Base-by-base conservation (phyloP, 306 rosid genomes). In the Macrotyloma uniflorum region DNA sequence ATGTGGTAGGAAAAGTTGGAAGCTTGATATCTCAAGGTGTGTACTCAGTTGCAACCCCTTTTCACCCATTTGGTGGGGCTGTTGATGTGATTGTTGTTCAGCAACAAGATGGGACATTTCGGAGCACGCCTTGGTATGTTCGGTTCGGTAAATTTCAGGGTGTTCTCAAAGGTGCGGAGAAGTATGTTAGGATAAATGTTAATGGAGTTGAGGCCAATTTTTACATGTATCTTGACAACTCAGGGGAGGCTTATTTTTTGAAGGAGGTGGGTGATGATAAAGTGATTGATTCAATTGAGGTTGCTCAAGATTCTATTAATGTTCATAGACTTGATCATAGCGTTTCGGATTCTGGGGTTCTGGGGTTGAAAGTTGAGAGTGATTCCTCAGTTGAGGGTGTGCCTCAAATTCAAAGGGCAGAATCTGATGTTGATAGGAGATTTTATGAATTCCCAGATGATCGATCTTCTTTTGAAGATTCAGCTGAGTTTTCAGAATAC, bases 61-160 rank as follows among this genome's bases (percentile, higher is more conserved):
- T 94, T 86, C 98, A 94, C 55, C 98, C 98, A 12, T 94, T 94
- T 50, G 98, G 98, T 43, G 98, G 98, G 76, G 98, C 98, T 69
- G 92, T 94, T 69, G 98, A 94, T 82, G 93, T 89, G 79, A 92
- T 94, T 83, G 97, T 91, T 70, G 98, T 94, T 88, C 93, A 86
- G 84, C 98, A 94, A 86, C 98, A 83, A 81, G 98, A 94, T 86
- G 98, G 96, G 66, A 89, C 95, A 5, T 94, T 94, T 74, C 84
- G 95, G 26, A 90, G 97, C 77, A 90, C 97, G 0, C 98, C 98
- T 24, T 94, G 98, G 98, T 92, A 94, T 46, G 98, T 94, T 72
- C 81, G 98, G 47, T 94, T 94, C 75, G 98, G 98, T 82, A 94
- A 94, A 72, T 94, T 94, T 83, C 98, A 94, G 83, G 98, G 98